Conservation (phyloP, 192 early-diverging fungal genomes). For the Obelidium mucronatum region DNA sequence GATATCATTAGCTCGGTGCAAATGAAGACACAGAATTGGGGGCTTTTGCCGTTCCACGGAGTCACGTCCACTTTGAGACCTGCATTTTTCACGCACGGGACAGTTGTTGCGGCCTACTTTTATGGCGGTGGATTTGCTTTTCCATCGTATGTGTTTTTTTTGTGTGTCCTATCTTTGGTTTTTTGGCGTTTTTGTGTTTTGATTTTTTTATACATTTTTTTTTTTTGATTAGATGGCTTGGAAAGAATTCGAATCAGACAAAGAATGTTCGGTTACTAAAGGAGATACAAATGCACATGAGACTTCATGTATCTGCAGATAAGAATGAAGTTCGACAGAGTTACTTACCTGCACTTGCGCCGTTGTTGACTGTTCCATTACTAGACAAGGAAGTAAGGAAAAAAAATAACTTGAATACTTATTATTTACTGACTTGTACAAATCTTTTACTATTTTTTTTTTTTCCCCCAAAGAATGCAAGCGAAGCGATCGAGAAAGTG, state of each 20-base stretch:
- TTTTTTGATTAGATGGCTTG: slow-evolving; percentile 82
- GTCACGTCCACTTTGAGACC: slow-evolving; percentile 87
- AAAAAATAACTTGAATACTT: slow-evolving; percentile 29
- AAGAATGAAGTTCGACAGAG: slow-evolving; percentile 85
- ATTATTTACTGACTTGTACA: neutral
- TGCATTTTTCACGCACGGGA: slow-evolving; percentile 80
- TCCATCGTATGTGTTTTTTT: slow-evolving; percentile 10
- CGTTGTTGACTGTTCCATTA: slow-evolving; percentile 62
- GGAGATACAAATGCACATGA: slow-evolving; percentile 90
- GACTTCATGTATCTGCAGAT: slow-evolving; percentile 80
- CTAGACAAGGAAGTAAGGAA: slow-evolving; percentile 40
- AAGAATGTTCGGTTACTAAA: slow-evolving; percentile 76
- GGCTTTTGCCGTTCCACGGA: slow-evolving; percentile 87
- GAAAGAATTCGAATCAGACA: slow-evolving; percentile 82
- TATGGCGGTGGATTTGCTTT: slow-evolving; percentile 32
- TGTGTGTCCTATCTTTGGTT: too few relatives aligned
- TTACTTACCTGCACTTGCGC: slow-evolving; percentile 80
- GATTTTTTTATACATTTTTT: too few relatives aligned
- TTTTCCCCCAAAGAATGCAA: neutral
- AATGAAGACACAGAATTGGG: slow-evolving; percentile 81
- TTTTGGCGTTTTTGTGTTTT: too few relatives aligned
- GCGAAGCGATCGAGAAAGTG: slow-evolving; percentile 71
- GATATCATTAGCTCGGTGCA: slow-evolving; percentile 81
- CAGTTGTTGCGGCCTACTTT: neutral
- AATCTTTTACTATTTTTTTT: too few relatives aligned